phyloP scores from a whole-genome alignment of 2,329 filamentous ascomycete genomes.

The Aureobasidium sp. region DNA sequence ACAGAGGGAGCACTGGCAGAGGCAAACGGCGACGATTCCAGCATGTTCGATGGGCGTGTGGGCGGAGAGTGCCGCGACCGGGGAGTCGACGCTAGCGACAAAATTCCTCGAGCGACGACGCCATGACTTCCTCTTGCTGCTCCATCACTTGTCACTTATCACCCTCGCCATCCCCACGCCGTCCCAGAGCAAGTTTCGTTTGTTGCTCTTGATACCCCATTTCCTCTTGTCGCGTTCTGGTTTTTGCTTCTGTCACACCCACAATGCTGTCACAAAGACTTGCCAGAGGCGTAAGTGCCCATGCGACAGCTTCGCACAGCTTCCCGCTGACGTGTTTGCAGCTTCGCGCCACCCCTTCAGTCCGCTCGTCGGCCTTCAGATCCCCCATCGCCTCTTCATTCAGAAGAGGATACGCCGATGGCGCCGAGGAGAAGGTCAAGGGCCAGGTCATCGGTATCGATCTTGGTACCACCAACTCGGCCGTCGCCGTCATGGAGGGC shows the following conservation, averaged over 20 bases:
- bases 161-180: conserved; percentile 9
- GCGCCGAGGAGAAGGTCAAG: conserved; percentile 81
- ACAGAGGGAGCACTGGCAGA: conserved; percentile 2
- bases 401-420: conserved; percentile 65
- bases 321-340: conserved; percentile 19
- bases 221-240: conserved; percentile 15
- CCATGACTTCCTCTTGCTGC: conserved; percentile 14
- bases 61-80: conserved; percentile 6
- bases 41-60: conserved; percentile 10
- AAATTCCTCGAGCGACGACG: conserved; percentile 15
- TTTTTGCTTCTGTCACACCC: conserved; percentile 10
- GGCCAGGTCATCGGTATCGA: conserved; percentile 99
- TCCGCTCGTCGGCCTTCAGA: conserved; percentile 41
- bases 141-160: conserved; percentile 14
- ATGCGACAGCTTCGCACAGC: conserved; percentile 15
- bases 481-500: conserved; percentile 98
- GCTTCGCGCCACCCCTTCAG: conserved; percentile 29
- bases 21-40: conserved; percentile 10
- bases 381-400: conserved; percentile 67
- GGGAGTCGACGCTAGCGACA: conserved; percentile 11
- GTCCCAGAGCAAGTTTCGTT: neutral
- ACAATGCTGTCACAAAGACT: conserved; percentile 31
- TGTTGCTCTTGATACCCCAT: conserved; percentile 13
- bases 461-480: conserved; percentile 99
- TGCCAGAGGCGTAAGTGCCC: conserved; percentile 30